Evolutionary conservation across 2,329 filamentous ascomycete species (phyloP).

Genomic region (Coniochaeta prunicola): DNA sequence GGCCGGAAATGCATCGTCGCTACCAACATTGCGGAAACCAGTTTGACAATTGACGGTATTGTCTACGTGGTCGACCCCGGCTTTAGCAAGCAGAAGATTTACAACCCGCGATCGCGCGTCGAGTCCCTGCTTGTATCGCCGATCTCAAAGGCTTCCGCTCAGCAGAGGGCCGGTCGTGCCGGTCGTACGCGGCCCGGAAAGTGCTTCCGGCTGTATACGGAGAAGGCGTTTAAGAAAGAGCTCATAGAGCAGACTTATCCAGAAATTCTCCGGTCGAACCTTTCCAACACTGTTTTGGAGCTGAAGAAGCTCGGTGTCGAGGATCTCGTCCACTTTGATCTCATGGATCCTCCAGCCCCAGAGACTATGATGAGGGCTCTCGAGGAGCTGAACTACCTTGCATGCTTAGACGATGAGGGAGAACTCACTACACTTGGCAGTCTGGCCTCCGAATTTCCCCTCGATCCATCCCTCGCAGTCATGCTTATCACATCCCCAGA

Average conservation of each 20-base stretch:
- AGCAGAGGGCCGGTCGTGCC: conserved; percentile 96
- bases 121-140: conserved; percentile 96
- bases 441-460: conserved; percentile 87
- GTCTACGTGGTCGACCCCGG: conserved; percentile 99
- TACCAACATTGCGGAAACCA: conserved; percentile 97
- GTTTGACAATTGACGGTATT: conserved; percentile 95
- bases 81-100: conserved; percentile 99
- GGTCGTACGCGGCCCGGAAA: conserved; percentile 98
- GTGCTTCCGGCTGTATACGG: conserved; percentile 95
- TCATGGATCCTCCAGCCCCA: conserved; percentile 96
- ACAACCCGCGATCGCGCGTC: conserved; percentile 93
- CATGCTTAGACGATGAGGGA: conserved; percentile 93
- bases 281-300: conserved; percentile 91
- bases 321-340: conserved; percentile 94
- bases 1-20: conserved; percentile 93
- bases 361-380: conserved; percentile 97
- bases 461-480: conserved; percentile 89
- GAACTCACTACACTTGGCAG: conserved; percentile 81
- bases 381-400: conserved; percentile 95
- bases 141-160: conserved; percentile 94
- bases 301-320: conserved; percentile 95
- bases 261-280: conserved; percentile 88
- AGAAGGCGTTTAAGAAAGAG: conserved; percentile 93
- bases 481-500: conserved; percentile 98
- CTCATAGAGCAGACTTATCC: conserved; percentile 96